Evolutionary conservation across 2,329 filamentous ascomycete genomes (phyloP).

Genomic region (Colletotrichum brevisporum): DNA sequence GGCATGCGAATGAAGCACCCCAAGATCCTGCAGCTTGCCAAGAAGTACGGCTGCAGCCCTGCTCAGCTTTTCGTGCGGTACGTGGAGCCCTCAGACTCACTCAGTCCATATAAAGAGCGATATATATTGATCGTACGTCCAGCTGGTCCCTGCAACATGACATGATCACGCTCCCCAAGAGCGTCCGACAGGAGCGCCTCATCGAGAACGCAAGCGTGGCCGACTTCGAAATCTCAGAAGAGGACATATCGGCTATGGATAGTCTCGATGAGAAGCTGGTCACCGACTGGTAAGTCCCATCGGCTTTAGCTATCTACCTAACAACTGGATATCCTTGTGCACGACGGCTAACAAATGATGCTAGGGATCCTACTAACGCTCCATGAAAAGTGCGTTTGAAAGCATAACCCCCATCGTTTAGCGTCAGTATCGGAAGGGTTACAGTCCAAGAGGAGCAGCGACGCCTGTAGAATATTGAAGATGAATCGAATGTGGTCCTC

Average conservation of each 20-base stretch:
- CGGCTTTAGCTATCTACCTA: not conserved
- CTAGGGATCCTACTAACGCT: conserved; percentile 51
- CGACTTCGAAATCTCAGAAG: conserved; percentile 71
- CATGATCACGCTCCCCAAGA: conserved; percentile 82
- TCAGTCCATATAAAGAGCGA: too few relatives aligned
- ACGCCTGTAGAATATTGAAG: not conserved
- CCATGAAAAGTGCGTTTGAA: conserved; percentile 37
- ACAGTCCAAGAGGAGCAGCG: too few relatives aligned
- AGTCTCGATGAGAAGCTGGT: conserved; percentile 79
- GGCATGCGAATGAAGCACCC: conserved; percentile 79
- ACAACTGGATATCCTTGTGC: accelerated
- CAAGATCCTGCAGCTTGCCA: conserved; percentile 71
- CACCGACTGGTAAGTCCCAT: conserved; percentile 70
- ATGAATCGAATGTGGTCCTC: not conserved
- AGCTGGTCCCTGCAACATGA: conserved; percentile 84
- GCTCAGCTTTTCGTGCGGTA: conserved; percentile 79
- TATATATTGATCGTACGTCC: not conserved
- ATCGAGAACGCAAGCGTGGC: conserved; percentile 75
- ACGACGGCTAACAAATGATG: too few relatives aligned
- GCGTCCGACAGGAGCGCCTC: conserved; percentile 72
- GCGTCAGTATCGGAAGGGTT: too few relatives aligned
- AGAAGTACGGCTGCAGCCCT: conserved; percentile 78
- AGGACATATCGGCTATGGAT: conserved; percentile 75
- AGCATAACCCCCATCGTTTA: not conserved
- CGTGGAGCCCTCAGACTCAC: conserved; percentile 25